phyloP scores from a whole-genome alignment of 2,329 filamentous ascomycete species.

The Pseudocercospora pini-densiflorae region DNA sequence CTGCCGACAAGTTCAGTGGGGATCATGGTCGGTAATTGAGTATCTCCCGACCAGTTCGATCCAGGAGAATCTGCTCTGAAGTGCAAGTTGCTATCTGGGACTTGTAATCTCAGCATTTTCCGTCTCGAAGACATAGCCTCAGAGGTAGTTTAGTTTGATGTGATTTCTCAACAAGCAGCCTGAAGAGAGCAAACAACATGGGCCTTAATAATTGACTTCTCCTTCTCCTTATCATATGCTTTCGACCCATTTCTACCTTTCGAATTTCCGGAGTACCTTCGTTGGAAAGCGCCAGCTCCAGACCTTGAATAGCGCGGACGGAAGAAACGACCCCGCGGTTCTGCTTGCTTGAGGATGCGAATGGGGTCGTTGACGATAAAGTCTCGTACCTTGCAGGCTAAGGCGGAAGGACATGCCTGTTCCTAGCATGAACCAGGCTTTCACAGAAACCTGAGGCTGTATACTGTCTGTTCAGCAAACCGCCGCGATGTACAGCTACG shows the following conservation, averaged over 20 bases:
- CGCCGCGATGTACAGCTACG: no score
- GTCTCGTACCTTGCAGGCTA: conserved; percentile 4
- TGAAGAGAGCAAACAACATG: background rate
- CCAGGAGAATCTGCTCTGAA: background rate
- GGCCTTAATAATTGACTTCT: background rate
- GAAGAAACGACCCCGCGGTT: background rate
- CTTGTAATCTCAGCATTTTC: conserved; percentile 9
- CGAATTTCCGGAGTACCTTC: background rate
- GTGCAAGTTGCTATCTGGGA: conserved; percentile 9
- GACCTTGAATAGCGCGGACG: background rate
- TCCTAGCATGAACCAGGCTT: background rate
- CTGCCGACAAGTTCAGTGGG: conserved; percentile 12
- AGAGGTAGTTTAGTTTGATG: background rate
- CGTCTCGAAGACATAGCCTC: background rate
- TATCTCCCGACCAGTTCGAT: conserved; percentile 3
- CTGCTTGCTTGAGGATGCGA: background rate
- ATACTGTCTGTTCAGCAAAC: background rate
- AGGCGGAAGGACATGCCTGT: background rate
- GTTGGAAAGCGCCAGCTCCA: background rate
- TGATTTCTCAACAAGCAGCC: background rate
- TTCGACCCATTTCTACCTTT: background rate
- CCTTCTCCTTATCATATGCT: conserved; percentile 5
- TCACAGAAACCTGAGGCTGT: background rate
- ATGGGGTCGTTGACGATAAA: conserved; percentile 3
- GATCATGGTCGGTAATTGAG: conserved; percentile 3